These are phyloP conservation scores for Suhomyces faveliae DNA, from an alignment of 805 yeast species.

Conservation along the genomic window DNA sequence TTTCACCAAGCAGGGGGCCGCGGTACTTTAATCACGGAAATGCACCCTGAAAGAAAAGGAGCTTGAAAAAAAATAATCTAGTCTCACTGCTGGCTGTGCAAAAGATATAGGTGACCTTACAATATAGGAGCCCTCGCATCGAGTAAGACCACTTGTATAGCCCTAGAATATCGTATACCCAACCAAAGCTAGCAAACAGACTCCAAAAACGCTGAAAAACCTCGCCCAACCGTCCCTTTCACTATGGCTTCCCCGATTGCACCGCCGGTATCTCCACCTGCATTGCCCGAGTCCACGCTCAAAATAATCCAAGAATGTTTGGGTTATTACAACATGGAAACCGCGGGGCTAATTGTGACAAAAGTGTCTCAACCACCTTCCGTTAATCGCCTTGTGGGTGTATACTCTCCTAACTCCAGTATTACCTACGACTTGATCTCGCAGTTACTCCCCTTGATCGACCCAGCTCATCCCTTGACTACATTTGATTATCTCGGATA, in stretches of 20 bases:
- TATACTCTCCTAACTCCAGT: background rate
- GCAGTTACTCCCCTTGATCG: background rate
- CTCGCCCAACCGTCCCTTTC: too few relatives aligned
- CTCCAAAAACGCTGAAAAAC: too few relatives aligned
- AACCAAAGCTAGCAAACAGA: too few relatives aligned
- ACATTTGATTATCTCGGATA: background rate
- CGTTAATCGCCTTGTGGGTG: background rate
- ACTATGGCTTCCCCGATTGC: background rate
- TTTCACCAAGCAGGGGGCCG: background rate
- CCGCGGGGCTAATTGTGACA: slow-evolving; percentile 1
- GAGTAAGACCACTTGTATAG: too few relatives aligned
- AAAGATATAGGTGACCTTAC: too few relatives aligned
- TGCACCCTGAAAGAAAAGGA: background rate
- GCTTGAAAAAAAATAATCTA: background rate
- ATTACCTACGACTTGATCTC: background rate
- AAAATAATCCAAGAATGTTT: background rate
- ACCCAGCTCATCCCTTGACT: background rate
- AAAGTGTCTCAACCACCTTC: background rate
- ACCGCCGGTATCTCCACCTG: slow-evolving; percentile 4
- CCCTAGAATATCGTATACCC: too few relatives aligned
- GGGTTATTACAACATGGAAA: background rate
- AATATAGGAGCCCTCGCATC: too few relatives aligned
- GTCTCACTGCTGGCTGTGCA: too few relatives aligned
- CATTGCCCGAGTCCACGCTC: slow-evolving; percentile 4
- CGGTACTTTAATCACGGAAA: background rate